Conservation (phyloP, 2,329 filamentous ascomycete species). For the Venturia asperata region DNA sequence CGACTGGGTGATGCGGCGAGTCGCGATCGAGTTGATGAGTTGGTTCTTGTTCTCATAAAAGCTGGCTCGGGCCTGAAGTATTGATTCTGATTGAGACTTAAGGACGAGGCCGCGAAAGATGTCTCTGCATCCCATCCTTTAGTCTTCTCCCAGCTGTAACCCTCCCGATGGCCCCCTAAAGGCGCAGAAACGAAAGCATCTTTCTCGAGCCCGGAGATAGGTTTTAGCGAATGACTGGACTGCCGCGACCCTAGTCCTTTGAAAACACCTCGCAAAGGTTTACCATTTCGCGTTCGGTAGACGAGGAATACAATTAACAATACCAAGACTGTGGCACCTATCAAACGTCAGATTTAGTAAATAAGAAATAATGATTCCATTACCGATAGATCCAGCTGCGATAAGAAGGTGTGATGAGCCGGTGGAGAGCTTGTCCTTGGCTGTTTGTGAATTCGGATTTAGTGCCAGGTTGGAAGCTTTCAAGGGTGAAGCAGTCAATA, state of each 20-base stretch:
- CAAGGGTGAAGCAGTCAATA: conserved; percentile 18
- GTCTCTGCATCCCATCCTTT: conserved; percentile 14
- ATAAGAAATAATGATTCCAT: neutral
- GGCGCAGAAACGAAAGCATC: neutral
- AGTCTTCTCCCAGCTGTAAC: conserved; percentile 5
- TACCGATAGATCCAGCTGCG: conserved; percentile 36
- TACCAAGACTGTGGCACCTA: conserved; percentile 35
- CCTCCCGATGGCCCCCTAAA: conserved; percentile 6
- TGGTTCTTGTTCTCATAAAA: conserved; percentile 12
- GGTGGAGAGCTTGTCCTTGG: conserved; percentile 28
- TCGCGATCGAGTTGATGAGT: conserved; percentile 6
- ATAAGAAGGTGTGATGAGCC: conserved; percentile 36
- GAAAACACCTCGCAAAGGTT: conserved; percentile 2
- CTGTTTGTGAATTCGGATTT: conserved; percentile 19
- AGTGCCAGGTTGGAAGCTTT: conserved; percentile 21
- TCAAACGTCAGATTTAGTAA: neutral
- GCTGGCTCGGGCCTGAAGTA: conserved; percentile 7
- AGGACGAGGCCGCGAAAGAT: neutral
- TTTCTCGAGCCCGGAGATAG: neutral
- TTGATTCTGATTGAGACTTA: neutral
- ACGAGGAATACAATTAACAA: conserved; percentile 32
- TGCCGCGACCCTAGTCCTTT: neutral
- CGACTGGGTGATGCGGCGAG: conserved; percentile 7
- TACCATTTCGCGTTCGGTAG: conserved; percentile 29
- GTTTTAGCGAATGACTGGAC: conserved; percentile 4